Evolutionary conservation across 352 stramenopile species (phyloP), one percentile per base, ranked within the genome.

Genomic region (Phytophthora citrophthora): DNA sequence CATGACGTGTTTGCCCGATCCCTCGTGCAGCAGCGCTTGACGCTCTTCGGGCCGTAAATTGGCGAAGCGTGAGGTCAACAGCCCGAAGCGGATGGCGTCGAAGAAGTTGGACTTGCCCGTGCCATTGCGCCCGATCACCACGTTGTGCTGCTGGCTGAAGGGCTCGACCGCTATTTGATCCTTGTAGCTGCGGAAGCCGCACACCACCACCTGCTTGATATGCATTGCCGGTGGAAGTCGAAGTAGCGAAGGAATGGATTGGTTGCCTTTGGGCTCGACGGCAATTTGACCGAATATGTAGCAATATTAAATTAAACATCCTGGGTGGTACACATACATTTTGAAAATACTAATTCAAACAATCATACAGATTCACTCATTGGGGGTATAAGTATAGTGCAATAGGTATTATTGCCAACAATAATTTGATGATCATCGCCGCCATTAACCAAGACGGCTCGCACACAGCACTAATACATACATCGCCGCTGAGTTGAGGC

Each of bases 81-180:
- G 78, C 4, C 97, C 97, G 70, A 99, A 99, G 83, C 98, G 96
- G 68, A 99, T 98, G 41, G 98, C 98, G 73, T 99, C 96, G 74
- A 99, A 99, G 57, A 99, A 97, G 79, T 99, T 99, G 55, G 86
- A 97, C 70, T 99, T 99, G 54, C 96, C 96, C 32, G 81, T 95
- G 56, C 96, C 96, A 70, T 99, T 99, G 55, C 97, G 79, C 11
- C 98, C 98, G 32, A 99, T 97, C 32, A 99, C 97, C 24, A 97
- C 94, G 73, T 99, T 99, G 55, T 96, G 89, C 67, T 98, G 82
- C 50, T 93, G 75, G 67, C 95, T 98, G 77, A 98, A 99, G 36
- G 81, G 81, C 49, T 96, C 90, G 24, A 96, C 93, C 5, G 90
- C 77, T 32, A 90, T 77, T 61, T 98, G 89, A 59, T 96, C 89